Evolutionary conservation across 768 basidiomycete genomes (phyloP).

Genomic region (Tricholoma bakamatsutake): DNA sequence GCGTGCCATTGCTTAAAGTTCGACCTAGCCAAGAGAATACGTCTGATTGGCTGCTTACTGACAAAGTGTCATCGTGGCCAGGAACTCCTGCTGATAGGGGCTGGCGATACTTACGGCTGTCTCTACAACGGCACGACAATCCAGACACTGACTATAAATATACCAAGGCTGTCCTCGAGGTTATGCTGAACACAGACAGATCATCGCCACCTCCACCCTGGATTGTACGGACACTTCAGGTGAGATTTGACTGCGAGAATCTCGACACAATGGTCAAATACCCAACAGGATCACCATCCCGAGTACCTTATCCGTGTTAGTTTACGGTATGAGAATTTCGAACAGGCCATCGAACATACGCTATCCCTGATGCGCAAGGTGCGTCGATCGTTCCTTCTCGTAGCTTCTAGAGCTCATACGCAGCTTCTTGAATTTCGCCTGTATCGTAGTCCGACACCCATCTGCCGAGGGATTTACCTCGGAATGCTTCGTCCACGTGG

Average conservation of each 20-base stretch:
- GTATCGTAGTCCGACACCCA: slow-evolving; percentile 43
- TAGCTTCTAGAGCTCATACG: slow-evolving; percentile 6
- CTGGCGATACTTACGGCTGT: slow-evolving; percentile 83
- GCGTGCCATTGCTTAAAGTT: slow-evolving; percentile 8
- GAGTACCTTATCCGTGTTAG: slow-evolving; percentile 80
- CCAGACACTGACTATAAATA: slow-evolving; percentile 69
- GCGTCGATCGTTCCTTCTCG: slow-evolving; percentile 9
- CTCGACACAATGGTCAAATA: background rate
- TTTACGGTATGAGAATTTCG: slow-evolving; percentile 74
- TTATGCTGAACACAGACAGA: slow-evolving; percentile 62
- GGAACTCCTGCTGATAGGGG: slow-evolving; percentile 76
- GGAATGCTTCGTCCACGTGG: slow-evolving; percentile 62
- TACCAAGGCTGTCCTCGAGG: slow-evolving; percentile 70
- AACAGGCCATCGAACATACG: slow-evolving; percentile 70
- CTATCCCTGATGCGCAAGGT: slow-evolving; percentile 72
- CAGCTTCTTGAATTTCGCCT: background rate
- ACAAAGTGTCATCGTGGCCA: slow-evolving; percentile 77
- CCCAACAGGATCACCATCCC: slow-evolving; percentile 58
- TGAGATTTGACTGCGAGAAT: slow-evolving; percentile 20
- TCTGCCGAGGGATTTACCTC: slow-evolving; percentile 46
- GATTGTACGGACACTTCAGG: slow-evolving; percentile 75
- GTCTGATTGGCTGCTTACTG: slow-evolving; percentile 79
- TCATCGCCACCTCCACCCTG: slow-evolving; percentile 69
- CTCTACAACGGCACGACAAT: slow-evolving; percentile 74
- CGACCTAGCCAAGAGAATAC: slow-evolving; percentile 57